These are phyloP conservation scores for Rhodotorula sp. DNA, from an alignment of 1,284 basidiomycete genomes.

Conservation along the genomic window DNA sequence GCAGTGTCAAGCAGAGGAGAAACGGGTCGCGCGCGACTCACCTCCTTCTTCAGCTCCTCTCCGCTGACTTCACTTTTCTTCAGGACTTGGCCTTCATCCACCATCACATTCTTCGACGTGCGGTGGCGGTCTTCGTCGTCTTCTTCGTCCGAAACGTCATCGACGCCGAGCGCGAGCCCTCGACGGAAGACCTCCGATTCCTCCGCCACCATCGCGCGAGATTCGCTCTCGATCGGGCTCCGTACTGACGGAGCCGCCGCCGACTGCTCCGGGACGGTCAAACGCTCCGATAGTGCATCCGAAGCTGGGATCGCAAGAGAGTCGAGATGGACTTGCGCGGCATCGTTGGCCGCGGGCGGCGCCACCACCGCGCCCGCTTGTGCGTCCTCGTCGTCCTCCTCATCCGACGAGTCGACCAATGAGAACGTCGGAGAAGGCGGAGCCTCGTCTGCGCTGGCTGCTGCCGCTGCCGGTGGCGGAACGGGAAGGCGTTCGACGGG, in stretches of 20 bases:
- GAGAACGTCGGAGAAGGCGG: slow-evolving; percentile 52
- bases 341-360: not conserved
- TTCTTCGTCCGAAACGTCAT: slow-evolving; percentile 66
- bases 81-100: slow-evolving; percentile 58
- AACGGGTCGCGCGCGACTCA: slow-evolving; percentile 44
- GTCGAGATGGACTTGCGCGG: not conserved
- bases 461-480: slow-evolving; percentile 46
- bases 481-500: not conserved
- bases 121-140: slow-evolving; percentile 55
- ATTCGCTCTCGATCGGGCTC: slow-evolving; percentile 43
- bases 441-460: slow-evolving; percentile 58
- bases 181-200: slow-evolving; percentile 81
- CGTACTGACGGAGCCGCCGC: not conserved
- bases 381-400: slow-evolving; percentile 60
- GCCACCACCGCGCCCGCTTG: slow-evolving; percentile 43
- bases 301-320: not conserved
- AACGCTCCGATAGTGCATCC: not conserved
- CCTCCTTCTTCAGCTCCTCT: slow-evolving; percentile 65
- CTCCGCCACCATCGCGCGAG: slow-evolving; percentile 42
- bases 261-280: no score
- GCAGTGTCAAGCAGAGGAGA: no score
- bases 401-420: slow-evolving; percentile 54
- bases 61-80: slow-evolving; percentile 73
- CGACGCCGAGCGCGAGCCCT: slow-evolving; percentile 61
- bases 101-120: not conserved